Evolutionary conservation across 306 rosid species (phyloP).

Genomic region (Cucurbita moschata): DNA sequence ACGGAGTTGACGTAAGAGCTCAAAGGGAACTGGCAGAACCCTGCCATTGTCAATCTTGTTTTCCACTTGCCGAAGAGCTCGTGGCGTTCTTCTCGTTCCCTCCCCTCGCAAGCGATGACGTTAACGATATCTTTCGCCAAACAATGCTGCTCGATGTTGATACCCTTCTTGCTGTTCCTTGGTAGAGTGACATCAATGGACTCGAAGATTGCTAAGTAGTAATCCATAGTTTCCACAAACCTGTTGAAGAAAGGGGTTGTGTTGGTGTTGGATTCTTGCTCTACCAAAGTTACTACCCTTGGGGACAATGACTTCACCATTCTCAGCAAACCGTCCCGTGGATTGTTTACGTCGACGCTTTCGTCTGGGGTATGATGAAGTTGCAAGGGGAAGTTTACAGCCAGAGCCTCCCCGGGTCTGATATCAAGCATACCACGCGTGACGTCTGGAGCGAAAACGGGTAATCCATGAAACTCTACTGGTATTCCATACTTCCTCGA

Average conservation of each 20-base stretch:
- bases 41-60: slow-evolving; percentile 87
- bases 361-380: slow-evolving; percentile 96
- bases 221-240: slow-evolving; percentile 62
- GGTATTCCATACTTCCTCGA: slow-evolving; percentile 56
- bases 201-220: slow-evolving; percentile 84
- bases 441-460: slow-evolving; percentile 51
- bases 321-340: slow-evolving; percentile 73
- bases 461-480: slow-evolving; percentile 70
- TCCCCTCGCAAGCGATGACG: slow-evolving; percentile 80
- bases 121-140: slow-evolving; percentile 79
- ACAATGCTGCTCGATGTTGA: slow-evolving; percentile 83
- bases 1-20: slow-evolving; percentile 80
- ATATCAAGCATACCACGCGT: slow-evolving; percentile 61
- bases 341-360: slow-evolving; percentile 74
- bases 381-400: slow-evolving; percentile 85
- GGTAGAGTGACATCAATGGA: slow-evolving; percentile 68
- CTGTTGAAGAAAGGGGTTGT: slow-evolving; percentile 77
- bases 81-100: slow-evolving; percentile 74
- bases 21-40: slow-evolving; percentile 57
- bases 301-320: slow-evolving; percentile 72
- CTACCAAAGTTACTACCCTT: slow-evolving; percentile 68
- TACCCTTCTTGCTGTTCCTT: slow-evolving; percentile 58
- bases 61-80: slow-evolving; percentile 94
- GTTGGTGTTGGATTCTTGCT: slow-evolving; percentile 94
- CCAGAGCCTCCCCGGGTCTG: slow-evolving; percentile 73